A percentile compares a stretch with the other conserved stretches of the same genome.
Evolutionary conservation across 2,329 filamentous ascomycete species (phyloP).

Genomic region (Penicillium crustosum): DNA sequence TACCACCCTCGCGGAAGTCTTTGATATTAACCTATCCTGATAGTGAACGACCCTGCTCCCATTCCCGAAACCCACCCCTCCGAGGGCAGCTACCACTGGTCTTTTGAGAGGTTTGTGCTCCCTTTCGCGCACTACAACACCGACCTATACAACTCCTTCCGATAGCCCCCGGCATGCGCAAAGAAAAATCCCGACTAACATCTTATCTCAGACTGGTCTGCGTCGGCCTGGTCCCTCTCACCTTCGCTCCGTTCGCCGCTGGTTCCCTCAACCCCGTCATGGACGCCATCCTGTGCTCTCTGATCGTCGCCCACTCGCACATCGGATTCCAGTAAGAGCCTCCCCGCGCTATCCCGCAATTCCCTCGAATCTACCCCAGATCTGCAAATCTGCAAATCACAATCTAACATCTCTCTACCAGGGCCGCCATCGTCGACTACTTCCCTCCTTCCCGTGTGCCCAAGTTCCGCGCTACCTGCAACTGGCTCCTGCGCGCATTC

Average conservation of each 20-base stretch:
- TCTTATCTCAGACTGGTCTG: constrained; percentile 63
- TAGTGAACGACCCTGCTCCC: constrained; percentile 82
- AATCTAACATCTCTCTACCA: constrained; percentile 31
- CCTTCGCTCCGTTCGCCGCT: constrained; percentile 85
- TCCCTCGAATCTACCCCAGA: neutral
- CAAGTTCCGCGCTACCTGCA: constrained; percentile 62
- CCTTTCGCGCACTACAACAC: neutral
- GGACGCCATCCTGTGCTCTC: constrained; percentile 80
- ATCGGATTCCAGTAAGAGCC: constrained; percentile 80
- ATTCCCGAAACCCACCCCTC: constrained; percentile 70
- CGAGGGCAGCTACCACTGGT: constrained; percentile 98
- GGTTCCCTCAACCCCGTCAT: constrained; percentile 85
- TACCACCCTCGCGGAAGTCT: neutral
- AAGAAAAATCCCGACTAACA: constrained; percentile 2
- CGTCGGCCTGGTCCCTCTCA: constrained; percentile 78
- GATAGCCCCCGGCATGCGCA: neutral
- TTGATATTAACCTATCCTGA: constrained; percentile 18
- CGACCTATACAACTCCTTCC: neutral
- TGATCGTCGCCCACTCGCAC: constrained; percentile 88
- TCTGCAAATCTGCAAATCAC: neutral
- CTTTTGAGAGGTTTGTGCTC: constrained; percentile 70
- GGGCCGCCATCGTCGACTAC: constrained; percentile 83
- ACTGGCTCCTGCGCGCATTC: constrained; percentile 75
- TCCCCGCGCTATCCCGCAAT: neutral
- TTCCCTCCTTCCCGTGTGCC: constrained; percentile 72